Conservation (phyloP, 805 yeast species). For the Nakazawaea ambrosiae region DNA sequence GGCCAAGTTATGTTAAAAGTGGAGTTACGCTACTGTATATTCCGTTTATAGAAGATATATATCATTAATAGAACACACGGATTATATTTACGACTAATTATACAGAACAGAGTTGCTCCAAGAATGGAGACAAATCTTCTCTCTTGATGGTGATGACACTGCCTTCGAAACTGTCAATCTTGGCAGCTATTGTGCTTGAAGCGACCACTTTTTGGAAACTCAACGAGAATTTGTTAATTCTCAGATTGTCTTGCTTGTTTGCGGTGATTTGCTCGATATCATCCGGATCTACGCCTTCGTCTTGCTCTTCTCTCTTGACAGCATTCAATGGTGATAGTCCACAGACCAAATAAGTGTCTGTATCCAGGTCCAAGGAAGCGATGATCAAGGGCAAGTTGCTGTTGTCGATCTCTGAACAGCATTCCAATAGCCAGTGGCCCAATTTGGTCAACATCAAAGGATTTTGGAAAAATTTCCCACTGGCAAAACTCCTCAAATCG, state of each 20-base stretch:
- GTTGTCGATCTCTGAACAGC: slow-evolving; percentile 72
- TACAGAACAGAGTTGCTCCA: slow-evolving; percentile 50
- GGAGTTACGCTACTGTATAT: background rate
- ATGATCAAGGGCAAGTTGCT: slow-evolving; percentile 73
- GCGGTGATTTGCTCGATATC: slow-evolving; percentile 9
- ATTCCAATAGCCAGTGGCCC: slow-evolving; percentile 88
- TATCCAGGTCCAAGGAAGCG: slow-evolving; percentile 68
- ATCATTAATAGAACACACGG: background rate
- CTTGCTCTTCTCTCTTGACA: slow-evolving; percentile 23
- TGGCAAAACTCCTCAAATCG: slow-evolving; percentile 9
- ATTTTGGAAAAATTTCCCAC: slow-evolving; percentile 67
- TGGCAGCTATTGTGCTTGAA: slow-evolving; percentile 78
- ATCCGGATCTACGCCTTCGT: slow-evolving; percentile 20
- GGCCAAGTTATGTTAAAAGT: background rate
- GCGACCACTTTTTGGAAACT: slow-evolving; percentile 88
- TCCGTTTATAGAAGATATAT: background rate
- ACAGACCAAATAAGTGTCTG: slow-evolving; percentile 78
- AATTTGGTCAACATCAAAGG: slow-evolving; percentile 80
- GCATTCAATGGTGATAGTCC: slow-evolving; percentile 86
- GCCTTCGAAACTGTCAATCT: slow-evolving; percentile 92
- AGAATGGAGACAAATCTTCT: slow-evolving; percentile 82
- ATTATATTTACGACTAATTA: background rate
- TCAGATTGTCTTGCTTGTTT: slow-evolving; percentile 32
- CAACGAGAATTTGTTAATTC: slow-evolving; percentile 73
- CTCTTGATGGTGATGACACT: slow-evolving; percentile 84